Evolutionary conservation across 352 stramenopile genomes (phyloP).

Genomic region (Halophytophthora batemanensis): DNA sequence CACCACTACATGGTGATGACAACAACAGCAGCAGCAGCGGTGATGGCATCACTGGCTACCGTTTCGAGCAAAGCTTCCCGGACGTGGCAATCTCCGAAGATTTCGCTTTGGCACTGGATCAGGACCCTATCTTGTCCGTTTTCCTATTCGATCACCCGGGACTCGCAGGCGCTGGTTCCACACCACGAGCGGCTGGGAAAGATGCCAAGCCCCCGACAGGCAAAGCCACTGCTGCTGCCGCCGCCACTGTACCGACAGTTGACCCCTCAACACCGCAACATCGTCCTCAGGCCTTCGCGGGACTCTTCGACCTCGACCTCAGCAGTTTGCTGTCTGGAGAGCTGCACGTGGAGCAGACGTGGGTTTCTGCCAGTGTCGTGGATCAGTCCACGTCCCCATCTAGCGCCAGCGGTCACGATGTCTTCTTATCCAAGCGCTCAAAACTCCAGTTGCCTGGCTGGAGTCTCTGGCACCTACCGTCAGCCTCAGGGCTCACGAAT

Average conservation of each 20-base stretch:
- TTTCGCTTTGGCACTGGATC: constrained; percentile 41
- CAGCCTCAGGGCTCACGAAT: constrained; percentile 34
- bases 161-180: constrained; percentile 14
- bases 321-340: constrained; percentile 43
- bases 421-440: constrained; percentile 3
- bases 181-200: constrained; percentile 18
- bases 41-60: no score
- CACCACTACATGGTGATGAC: constrained; percentile 10
- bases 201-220: constrained; percentile 27
- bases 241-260: no score
- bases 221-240: constrained; percentile 6
- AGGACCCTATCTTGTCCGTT: constrained; percentile 61
- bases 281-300: constrained; percentile 29
- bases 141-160: constrained; percentile 55
- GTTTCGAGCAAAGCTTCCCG: constrained; percentile 45
- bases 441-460: constrained; percentile 5
- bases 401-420: not conserved
- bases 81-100: constrained; percentile 50
- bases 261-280: constrained; percentile 11
- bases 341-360: constrained; percentile 47
- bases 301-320: constrained; percentile 60
- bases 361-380: constrained; percentile 9
- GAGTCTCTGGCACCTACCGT: constrained; percentile 29
- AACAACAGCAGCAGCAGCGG: no score
- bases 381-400: not conserved